A percentile compares a stretch with the other conserved stretches of the same genome.
phyloP scores from a whole-genome alignment of 2,329 filamentous ascomycete species.

The Scedosporium aurantiacum region DNA sequence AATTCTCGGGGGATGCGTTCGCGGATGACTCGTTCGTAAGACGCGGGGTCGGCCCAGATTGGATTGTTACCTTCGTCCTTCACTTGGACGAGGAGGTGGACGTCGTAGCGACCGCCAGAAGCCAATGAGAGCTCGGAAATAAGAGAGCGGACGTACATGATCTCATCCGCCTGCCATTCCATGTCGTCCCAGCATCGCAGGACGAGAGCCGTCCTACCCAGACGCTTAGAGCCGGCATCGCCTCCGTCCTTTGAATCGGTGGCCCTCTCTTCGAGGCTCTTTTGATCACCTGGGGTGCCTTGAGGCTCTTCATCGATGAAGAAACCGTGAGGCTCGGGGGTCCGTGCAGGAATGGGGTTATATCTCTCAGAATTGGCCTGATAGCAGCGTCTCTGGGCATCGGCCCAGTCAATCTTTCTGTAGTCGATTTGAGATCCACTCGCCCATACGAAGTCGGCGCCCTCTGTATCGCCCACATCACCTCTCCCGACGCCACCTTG shows the following conservation, averaged over 20 bases:
- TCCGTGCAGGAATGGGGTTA: constrained; percentile 30
- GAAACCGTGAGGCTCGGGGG: constrained; percentile 36
- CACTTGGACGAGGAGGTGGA: constrained; percentile 77
- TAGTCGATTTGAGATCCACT: constrained; percentile 65
- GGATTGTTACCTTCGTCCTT: constrained; percentile 64
- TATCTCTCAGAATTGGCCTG: constrained; percentile 62
- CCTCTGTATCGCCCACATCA: constrained; percentile 72
- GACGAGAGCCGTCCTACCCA: constrained; percentile 62
- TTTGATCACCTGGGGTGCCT: not conserved
- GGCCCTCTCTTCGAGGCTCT: not conserved
- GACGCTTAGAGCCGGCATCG: constrained; percentile 11
- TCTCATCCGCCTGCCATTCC: constrained; percentile 65
- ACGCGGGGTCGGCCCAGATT: constrained; percentile 64
- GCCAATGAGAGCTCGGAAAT: constrained; percentile 72
- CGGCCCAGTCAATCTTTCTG: constrained; percentile 64
- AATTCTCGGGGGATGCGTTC: constrained; percentile 74
- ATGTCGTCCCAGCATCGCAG: constrained; percentile 77
- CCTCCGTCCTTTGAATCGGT: not conserved
- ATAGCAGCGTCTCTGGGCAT: constrained; percentile 64
- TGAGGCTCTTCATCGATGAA: constrained; percentile 28
- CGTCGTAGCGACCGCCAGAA: constrained; percentile 76
- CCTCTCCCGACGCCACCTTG: constrained; percentile 77
- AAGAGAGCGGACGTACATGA: constrained; percentile 72
- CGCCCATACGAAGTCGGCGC: constrained; percentile 69
- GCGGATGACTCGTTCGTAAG: constrained; percentile 55